Evolutionary conservation across 148 eudicot species (phyloP).

Genomic region (Rhododendron ferrugineum): DNA sequence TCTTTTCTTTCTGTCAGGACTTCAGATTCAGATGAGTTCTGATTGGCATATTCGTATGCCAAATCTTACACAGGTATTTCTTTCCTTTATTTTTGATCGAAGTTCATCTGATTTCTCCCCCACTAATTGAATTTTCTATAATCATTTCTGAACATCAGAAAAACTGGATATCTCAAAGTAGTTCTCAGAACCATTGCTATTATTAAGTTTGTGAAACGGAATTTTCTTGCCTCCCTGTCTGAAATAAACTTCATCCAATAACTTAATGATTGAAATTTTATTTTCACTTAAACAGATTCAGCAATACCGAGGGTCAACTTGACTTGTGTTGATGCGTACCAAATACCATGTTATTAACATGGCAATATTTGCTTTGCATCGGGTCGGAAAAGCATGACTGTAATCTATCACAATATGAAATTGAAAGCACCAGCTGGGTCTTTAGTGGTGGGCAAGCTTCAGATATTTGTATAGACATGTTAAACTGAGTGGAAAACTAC

Average conservation of each 20-base stretch:
- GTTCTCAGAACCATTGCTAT: background rate
- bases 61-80: background rate
- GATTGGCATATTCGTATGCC: background rate
- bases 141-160: background rate
- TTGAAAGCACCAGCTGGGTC: background rate
- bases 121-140: background rate
- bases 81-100: background rate
- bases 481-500: background rate
- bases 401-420: too few relatives aligned
- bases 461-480: background rate
- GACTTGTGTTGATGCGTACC: background rate
- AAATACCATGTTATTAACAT: background rate
- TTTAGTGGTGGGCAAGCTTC: background rate
- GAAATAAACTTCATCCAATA: background rate
- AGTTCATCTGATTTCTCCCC: background rate
- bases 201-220: background rate
- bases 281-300: background rate
- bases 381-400: too few relatives aligned
- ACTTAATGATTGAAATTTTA: background rate
- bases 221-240: background rate
- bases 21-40: background rate
- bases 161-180: background rate
- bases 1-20: background rate
- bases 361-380: too few relatives aligned
- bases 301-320: background rate